Evolutionary conservation across 2,329 filamentous ascomycete species (phyloP).

Genomic region (Neofusicoccum ribis): DNA sequence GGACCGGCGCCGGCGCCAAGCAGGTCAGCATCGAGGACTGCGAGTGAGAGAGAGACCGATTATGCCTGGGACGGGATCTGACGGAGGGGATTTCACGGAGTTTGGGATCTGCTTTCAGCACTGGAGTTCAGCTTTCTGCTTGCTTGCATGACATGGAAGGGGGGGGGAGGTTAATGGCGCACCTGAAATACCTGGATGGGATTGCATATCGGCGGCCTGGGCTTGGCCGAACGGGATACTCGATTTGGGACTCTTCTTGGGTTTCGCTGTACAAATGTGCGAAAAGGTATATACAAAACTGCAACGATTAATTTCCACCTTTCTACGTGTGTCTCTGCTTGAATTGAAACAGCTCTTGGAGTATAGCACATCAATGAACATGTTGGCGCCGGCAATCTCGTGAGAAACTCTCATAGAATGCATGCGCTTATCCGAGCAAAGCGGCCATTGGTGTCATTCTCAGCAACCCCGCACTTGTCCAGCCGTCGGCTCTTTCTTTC

Average conservation of each 20-base stretch:
- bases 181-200: not conserved
- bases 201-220: slow-evolving; percentile 1
- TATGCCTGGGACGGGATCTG: not conserved
- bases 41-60: not conserved
- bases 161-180: not conserved
- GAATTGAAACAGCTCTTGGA: not conserved
- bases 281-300: not conserved
- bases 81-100: not conserved
- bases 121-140: not conserved
- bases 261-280: not conserved
- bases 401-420: no score
- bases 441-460: no score
- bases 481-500: not conserved
- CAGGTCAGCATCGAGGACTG: slow-evolving; percentile 17
- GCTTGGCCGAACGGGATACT: not conserved
- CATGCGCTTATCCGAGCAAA: no score
- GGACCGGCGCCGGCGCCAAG: not conserved
- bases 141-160: no score
- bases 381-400: not conserved
- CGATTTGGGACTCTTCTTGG: not conserved
- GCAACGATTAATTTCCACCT: not conserved
- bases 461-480: no score
- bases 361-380: not conserved
- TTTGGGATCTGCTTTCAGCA: not conserved
- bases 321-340: not conserved